Percentiles rank a stretch among this genome's conserved stretches.
Conservation (phyloP, 208 protist genomes). For the Leishmania mexicana region DNA sequence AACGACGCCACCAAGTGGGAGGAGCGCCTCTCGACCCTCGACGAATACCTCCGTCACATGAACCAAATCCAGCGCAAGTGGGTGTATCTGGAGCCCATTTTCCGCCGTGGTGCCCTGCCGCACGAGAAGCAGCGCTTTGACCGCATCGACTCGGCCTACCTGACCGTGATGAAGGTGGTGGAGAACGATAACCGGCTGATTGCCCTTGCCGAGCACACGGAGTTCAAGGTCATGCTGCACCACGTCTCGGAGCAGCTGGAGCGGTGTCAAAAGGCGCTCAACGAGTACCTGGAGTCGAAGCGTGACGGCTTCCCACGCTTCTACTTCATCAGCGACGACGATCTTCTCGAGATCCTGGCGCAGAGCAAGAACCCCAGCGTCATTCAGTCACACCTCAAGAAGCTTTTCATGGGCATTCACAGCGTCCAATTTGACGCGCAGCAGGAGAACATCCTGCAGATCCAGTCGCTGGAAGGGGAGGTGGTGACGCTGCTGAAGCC, state of each 20-base stretch:
- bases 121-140: constrained; percentile 96
- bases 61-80: constrained; percentile 98
- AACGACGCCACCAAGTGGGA: constrained; percentile 94
- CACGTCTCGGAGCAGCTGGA: constrained; percentile 97
- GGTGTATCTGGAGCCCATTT: constrained; percentile 99
- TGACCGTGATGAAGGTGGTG: constrained; percentile 92
- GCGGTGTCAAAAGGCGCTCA: constrained; percentile 96
- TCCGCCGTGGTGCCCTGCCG: constrained; percentile 96
- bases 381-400: constrained; percentile 98
- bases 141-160: constrained; percentile 95
- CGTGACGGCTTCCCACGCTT: constrained; percentile 97
- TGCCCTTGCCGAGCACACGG: constrained; percentile 73
- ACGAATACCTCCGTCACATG: constrained; percentile 93
- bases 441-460: constrained; percentile 89
- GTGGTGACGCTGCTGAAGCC: constrained; percentile 89
- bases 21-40: constrained; percentile 89
- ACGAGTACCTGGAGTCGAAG: constrained; percentile 98
- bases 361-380: constrained; percentile 95
- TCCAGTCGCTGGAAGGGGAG: constrained; percentile 94
- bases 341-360: constrained; percentile 98
- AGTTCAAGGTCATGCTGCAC: constrained; percentile 84
- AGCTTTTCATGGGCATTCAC: constrained; percentile 98
- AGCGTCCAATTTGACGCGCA: constrained; percentile 93
- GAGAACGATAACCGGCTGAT: constrained; percentile 86
- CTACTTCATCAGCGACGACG: constrained; percentile 99